phyloP scores from a whole-genome alignment of 306 rosid genomes.

The Corylus heterophylla region DNA sequence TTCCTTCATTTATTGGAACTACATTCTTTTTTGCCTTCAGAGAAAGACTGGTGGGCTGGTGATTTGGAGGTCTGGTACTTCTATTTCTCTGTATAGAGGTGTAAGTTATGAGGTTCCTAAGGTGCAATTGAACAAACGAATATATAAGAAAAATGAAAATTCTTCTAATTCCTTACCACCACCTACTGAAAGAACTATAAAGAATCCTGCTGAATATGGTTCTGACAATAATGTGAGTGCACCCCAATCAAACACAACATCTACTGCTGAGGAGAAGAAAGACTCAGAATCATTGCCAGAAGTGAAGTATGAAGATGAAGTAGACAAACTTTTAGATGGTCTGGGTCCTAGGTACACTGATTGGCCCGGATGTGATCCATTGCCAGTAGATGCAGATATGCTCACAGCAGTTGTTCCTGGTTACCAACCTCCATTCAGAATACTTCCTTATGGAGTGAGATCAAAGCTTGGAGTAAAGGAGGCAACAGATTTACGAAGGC shows the following conservation, averaged over 20 bases:
- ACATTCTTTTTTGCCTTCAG: constrained; percentile 42
- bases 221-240: constrained; percentile 32
- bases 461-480: constrained; percentile 67
- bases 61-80: constrained; percentile 96
- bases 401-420: constrained; percentile 74
- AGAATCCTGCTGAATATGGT: constrained; percentile 39
- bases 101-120: constrained; percentile 84
- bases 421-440: constrained; percentile 85
- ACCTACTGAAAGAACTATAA: constrained; percentile 29
- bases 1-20: constrained; percentile 21
- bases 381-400: constrained; percentile 91
- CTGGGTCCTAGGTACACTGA: constrained; percentile 87
- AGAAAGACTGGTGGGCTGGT: constrained; percentile 98
- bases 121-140: constrained; percentile 52
- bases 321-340: constrained; percentile 67
- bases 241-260: constrained; percentile 33
- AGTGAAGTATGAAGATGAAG: constrained; percentile 77
- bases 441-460: constrained; percentile 93
- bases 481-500: constrained; percentile 76
- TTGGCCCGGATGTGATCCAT: constrained; percentile 91
- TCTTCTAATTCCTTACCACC: constrained; percentile 38
- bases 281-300: constrained; percentile 38
- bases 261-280: constrained; percentile 38
- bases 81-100: constrained; percentile 92
- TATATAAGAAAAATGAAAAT: constrained; percentile 42